Evolutionary conservation across 2,329 filamentous ascomycete genomes (phyloP).

Genomic region (Akanthomyces uredinophilus): DNA sequence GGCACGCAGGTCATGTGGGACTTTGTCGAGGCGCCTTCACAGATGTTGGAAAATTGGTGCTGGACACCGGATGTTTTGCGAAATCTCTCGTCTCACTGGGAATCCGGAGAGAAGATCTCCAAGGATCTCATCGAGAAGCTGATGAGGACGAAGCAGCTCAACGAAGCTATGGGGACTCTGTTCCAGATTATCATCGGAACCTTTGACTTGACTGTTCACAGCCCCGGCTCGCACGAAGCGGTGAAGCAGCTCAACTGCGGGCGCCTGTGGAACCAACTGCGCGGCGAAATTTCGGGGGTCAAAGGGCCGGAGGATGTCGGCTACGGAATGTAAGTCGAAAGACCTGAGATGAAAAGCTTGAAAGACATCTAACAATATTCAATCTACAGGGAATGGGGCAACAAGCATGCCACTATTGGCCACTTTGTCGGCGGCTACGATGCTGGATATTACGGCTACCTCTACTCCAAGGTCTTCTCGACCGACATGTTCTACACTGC

Average conservation of each 20-base stretch:
- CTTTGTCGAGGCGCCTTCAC: conserved; percentile 66
- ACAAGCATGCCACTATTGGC: conserved; percentile 75
- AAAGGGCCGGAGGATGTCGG: conserved; percentile 68
- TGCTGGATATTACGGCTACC: conserved; percentile 75
- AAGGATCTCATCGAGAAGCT: conserved; percentile 69
- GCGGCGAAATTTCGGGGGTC: conserved; percentile 65
- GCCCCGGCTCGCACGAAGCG: conserved; percentile 63
- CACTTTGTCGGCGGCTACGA: conserved; percentile 82
- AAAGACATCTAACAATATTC: conserved; percentile 24
- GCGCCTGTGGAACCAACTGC: conserved; percentile 65
- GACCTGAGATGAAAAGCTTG: background rate
- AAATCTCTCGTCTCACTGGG: conserved; percentile 67
- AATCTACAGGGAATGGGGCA: conserved; percentile 57
- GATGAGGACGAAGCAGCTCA: conserved; percentile 74
- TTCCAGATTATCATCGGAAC: conserved; percentile 76
- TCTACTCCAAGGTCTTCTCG: conserved; percentile 73
- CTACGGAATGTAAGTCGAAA: conserved; percentile 42
- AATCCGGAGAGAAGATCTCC: conserved; percentile 64
- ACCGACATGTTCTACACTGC: conserved; percentile 81
- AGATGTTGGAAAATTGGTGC: conserved; percentile 75
- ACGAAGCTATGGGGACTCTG: conserved; percentile 73
- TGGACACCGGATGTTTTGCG: conserved; percentile 62
- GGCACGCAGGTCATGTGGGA: conserved; percentile 62
- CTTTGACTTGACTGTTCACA: conserved; percentile 79
- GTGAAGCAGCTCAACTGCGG: conserved; percentile 61